Conservation (phyloP, 2,329 filamentous ascomycete species). For the Colletotrichum salicis region DNA sequence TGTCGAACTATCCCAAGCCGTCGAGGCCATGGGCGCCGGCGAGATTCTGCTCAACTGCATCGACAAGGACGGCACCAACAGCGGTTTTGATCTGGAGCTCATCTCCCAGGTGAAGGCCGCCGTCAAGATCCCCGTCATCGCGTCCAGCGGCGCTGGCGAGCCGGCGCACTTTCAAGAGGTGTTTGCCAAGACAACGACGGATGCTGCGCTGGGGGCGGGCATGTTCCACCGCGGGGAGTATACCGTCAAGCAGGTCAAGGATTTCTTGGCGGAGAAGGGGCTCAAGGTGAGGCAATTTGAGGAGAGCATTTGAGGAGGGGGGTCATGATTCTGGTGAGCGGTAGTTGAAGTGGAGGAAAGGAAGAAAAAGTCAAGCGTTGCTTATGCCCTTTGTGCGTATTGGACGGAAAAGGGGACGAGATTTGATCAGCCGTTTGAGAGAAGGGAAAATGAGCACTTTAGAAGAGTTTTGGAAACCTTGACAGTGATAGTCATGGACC, state of each 20-base stretch:
- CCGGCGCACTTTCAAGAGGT: constrained; percentile 92
- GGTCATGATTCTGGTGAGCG: too few relatives aligned
- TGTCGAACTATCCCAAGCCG: constrained; percentile 84
- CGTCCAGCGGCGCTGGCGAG: constrained; percentile 89
- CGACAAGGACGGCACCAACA: constrained; percentile 94
- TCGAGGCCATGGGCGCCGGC: constrained; percentile 94
- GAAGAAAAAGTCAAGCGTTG: too few relatives aligned
- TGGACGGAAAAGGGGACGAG: background rate
- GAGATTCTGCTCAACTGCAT: constrained; percentile 98
- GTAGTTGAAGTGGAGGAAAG: background rate
- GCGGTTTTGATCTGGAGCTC: constrained; percentile 92
- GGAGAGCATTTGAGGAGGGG: constrained; percentile 51
- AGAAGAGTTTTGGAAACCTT: background rate
- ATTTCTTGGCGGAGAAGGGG: constrained; percentile 76
- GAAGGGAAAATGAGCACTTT: background rate
- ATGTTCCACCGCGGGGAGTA: constrained; percentile 99
- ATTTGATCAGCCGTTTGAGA: background rate
- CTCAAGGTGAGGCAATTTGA: constrained; percentile 86
- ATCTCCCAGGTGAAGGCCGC: constrained; percentile 88
- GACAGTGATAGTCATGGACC: background rate
- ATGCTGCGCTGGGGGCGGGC: constrained; percentile 93
- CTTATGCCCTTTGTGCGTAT: background rate
- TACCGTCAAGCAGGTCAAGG: constrained; percentile 93
- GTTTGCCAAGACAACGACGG: constrained; percentile 84
- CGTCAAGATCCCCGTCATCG: constrained; percentile 92